Percentiles rank a stretch among this genome's conserved stretches.
Evolutionary conservation across 208 protist species (phyloP).

Genomic region (Acanthamoeba sp.): DNA sequence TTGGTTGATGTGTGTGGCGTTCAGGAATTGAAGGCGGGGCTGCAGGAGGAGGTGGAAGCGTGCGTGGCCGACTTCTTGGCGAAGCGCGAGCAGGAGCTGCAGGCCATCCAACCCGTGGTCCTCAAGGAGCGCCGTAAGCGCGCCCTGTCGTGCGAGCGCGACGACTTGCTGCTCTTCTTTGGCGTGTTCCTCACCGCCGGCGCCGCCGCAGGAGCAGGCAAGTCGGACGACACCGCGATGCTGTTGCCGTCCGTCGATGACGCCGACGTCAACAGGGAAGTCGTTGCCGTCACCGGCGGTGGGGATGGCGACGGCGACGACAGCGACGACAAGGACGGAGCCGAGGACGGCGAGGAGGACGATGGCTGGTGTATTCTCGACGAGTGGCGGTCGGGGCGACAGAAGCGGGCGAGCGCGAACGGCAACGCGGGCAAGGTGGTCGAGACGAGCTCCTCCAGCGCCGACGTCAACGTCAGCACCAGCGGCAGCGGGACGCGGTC

Average conservation of each 20-base stretch:
- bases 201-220: no score
- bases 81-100: constrained; percentile 55
- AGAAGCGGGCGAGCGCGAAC: not conserved
- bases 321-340: not conserved
- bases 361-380: constrained; percentile 58
- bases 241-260: not conserved
- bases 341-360: not conserved
- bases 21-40: constrained; percentile 47
- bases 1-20: not conserved
- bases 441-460: not conserved
- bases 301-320: not conserved
- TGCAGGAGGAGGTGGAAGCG: constrained; percentile 59
- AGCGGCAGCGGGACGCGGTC: not conserved
- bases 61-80: constrained; percentile 50
- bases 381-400: not conserved
- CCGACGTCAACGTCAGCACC: not conserved
- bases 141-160: constrained; percentile 8
- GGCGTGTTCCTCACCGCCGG: constrained; percentile 41
- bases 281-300: not conserved
- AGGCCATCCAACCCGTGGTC: constrained; percentile 15
- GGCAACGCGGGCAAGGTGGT: not conserved
- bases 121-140: constrained; percentile 26
- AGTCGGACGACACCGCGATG: not conserved
- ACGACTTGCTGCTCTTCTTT: constrained; percentile 51
- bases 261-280: not conserved